phyloP scores from a whole-genome alignment of 768 basidiomycete genomes.

The Goffeauzyma gilvescens region DNA sequence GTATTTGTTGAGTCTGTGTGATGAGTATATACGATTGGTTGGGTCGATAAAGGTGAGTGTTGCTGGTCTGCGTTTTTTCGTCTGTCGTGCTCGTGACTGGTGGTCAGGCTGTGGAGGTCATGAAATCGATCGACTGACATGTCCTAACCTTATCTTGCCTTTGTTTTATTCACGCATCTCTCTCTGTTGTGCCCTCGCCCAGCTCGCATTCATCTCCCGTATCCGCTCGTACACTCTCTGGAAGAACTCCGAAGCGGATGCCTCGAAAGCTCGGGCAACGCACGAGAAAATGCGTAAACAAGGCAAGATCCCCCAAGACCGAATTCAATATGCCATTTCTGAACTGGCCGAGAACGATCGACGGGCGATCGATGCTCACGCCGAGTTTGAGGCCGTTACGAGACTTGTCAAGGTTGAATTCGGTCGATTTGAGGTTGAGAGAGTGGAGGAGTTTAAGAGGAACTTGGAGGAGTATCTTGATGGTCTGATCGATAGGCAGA shows the following conservation, averaged over 20 bases:
- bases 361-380: slow-evolving; percentile 57
- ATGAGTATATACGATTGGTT: slow-evolving; percentile 85
- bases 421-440: slow-evolving; percentile 75
- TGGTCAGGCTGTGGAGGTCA: no score
- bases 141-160: no score
- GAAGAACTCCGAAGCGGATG: slow-evolving; percentile 50
- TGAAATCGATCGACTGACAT: no score
- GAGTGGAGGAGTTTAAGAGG: slow-evolving; percentile 79
- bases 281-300: slow-evolving; percentile 6
- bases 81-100: no score
- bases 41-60: slow-evolving; percentile 58
- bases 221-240: slow-evolving; percentile 62
- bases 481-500: slow-evolving; percentile 69
- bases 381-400: slow-evolving; percentile 75
- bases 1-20: slow-evolving; percentile 63
- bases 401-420: slow-evolving; percentile 77
- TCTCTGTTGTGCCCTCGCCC: no score
- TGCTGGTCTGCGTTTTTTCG: no score
- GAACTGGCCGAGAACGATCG: slow-evolving; percentile 79
- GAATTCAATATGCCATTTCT: slow-evolving; percentile 51
- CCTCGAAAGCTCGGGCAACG: slow-evolving; percentile 38
- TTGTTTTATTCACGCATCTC: no score
- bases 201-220: slow-evolving; percentile 77
- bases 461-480: slow-evolving; percentile 66
- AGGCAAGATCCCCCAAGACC: slow-evolving; percentile 44